Base-by-base conservation (phyloP, 768 basidiomycete genomes). In the Terana coerulea region DNA sequence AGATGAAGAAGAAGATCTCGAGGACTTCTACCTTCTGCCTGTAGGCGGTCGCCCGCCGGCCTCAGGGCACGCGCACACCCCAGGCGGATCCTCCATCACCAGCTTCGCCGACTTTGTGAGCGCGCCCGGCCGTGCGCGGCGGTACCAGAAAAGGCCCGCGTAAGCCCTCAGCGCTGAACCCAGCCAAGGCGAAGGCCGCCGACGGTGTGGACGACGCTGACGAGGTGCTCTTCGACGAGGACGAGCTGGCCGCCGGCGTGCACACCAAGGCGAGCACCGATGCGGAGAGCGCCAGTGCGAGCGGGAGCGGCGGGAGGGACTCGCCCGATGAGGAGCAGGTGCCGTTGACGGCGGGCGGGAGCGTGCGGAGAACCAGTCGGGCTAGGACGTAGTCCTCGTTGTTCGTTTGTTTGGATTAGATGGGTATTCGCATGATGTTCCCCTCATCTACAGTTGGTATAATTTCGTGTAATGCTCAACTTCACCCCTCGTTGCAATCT, bases 11-110 rank as follows among this genome's bases (percentile, higher is more conserved):
- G 84, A 81, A 36, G 67, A 83, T 30, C 67, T 78, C 26, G 81
- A 84, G 50, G 84, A 86, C 53, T 81, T 86, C 59, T 86, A 88
- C 63, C 80, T 77, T 54, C 73, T 86, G 17, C 80, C 86, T 0
- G 70, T 83, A 26, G 78, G 79, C 56, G 70, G 74, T 8, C 74
- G 75, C 21, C 47, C 64, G 9, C 52, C 57, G 15, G 25, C 56
- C 17, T 22, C 49, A n/a, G 44, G n/a, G 15, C 53, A 47, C 53
- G 51, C 49, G n/a, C 49, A 43, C 47, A 49, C 17, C 29, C 57
- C 25, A 11, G 46, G 42, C 52, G 63, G 42, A 67, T n/a, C 63
- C 59, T 78, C 76, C 25, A 65, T 78, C 29, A 71, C 83, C 5
- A 78, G 77, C 60, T 77, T 86, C 63, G 74, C 81, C 6, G 84